phyloP scores from a whole-genome alignment of 1,284 basidiomycete species.

The Coriolopsis trogii region DNA sequence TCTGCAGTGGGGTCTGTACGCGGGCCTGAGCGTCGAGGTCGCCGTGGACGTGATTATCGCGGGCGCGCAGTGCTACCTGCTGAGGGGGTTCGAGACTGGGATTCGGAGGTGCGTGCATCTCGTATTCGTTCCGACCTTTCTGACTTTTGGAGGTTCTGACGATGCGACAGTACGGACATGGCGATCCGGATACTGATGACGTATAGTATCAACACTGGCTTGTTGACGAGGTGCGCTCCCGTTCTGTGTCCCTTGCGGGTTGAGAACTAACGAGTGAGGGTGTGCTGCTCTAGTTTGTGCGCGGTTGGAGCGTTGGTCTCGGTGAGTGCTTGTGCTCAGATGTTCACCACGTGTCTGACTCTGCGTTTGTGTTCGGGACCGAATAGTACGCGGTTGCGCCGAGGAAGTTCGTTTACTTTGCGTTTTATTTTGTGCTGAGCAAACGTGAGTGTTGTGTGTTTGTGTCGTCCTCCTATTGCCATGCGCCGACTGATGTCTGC shows the following conservation, averaged over 20 bases:
- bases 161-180: constrained; percentile 1
- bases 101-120: constrained; percentile 20
- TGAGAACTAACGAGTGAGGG: neutral
- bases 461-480: neutral
- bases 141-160: neutral
- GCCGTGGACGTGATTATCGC: constrained; percentile 25
- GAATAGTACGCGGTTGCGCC: constrained; percentile 7
- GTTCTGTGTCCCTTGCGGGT: neutral
- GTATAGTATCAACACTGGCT: constrained; percentile 20
- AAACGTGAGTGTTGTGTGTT: constrained; percentile 13
- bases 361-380: neutral
- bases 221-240: constrained; percentile 17
- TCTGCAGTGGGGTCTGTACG: constrained; percentile 27
- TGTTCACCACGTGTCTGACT: neutral
- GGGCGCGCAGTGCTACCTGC: constrained; percentile 22
- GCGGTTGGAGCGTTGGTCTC: constrained; percentile 7
- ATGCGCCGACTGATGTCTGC: neutral
- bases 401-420: constrained; percentile 12
- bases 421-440: constrained; percentile 17
- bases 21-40: constrained; percentile 24
- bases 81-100: constrained; percentile 25
- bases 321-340: neutral
- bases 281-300: neutral
- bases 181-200: constrained; percentile 12
- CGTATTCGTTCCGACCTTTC: neutral